Evolutionary conservation across 306 rosid species (phyloP), one percentile per base, ranked within the genome.

Genomic region (Cajanus cajan): DNA sequence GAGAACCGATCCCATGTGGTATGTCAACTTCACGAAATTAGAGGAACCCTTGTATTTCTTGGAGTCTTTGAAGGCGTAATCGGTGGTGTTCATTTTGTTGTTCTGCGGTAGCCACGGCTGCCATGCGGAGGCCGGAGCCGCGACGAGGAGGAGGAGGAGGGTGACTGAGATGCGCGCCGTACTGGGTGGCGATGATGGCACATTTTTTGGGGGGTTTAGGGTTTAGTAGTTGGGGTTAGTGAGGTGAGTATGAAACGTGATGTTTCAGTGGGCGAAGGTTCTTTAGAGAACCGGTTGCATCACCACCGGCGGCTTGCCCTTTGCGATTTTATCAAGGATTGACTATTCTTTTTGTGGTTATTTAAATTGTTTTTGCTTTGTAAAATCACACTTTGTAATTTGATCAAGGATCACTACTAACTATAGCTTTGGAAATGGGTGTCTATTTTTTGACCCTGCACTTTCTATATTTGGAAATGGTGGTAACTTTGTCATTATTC

Each of bases 1-100:
- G 33, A 95, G 92, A 19, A 95, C 98, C 0, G 98, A 98, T 4
- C 98, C 98, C 98, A 95, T 95, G 77, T 95, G 98, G 94, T 95
- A 95, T 22, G 82, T 81, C 19, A 95, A 81, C 52, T 87, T 92
- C 4, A 95, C 93, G 57, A 95, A 95, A 31, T 95, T 98, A 11
- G 98, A 95, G 1, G 98, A 95, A 8, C 98, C 98, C 44, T 95
- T 98, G 87, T 4, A 95, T 57, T 95, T 95, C 72, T 95, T 92
- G 15, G 90, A 87, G 80, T 73, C 84, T 2, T 90, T 90, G 82
- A 71, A 78, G 78, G 77, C 22, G 28, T 28, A 82, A 21, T 85
- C 86, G 72, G 93, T 72, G 39, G 47, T 14, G 82, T 89, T 90
- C 73, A 73, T 39, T 37, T 61, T 58, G 55, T 7, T n/a, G n/a